Evolutionary conservation across 176 grass and related monocot species (phyloP), one percentile per base, ranked within the genome.

Genomic region (Hordeum marinum): DNA sequence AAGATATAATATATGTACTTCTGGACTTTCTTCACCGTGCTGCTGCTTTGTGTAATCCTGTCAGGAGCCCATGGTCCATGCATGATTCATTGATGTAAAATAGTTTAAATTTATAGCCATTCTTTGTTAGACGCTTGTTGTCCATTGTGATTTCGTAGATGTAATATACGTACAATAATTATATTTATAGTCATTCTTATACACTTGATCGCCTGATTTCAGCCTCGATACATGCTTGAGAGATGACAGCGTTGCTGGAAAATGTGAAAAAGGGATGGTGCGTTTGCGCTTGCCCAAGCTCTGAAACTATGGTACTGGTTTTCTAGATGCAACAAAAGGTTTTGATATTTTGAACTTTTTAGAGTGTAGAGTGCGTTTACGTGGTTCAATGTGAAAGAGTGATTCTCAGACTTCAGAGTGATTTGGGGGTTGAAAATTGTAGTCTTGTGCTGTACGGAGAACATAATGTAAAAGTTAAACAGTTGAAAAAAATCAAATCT

Each of bases 21-120:
- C 68, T 72, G 18, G 52, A 42, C 25, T 55, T 73, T 50, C 31
- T 29, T 73, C 11, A 42, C 42, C 42, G 35, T 75, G 69, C 10
- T 39, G 42, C 66, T 79, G 27, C 64, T 74, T 66, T 63, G 34
- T 83, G 66, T 77, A 54, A 54, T 89, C 77, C 9, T 14, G 40
- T 79, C 67, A 73, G 66, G 83, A 4, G 9, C 18, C 66, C 43
- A 43, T 66, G 18, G 45, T 83, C 14, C 7, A 39, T 86, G 65
- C 52, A 17, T 72, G 74, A 75, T 83, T 77, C 63, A 83, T 79
- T 59, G 46, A 61, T 85, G 82, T 81, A 85, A 84, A 75, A 62
- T 46, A 68, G 46, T 45, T 82, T 82, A 57, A 45, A 65, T 65
- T 79, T 80, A 80, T 73, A 46, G 41, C 6, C 23, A 73, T 73